phyloP scores from a whole-genome alignment of 2,329 filamentous ascomycete species.

The Fusarium xyrophilum region DNA sequence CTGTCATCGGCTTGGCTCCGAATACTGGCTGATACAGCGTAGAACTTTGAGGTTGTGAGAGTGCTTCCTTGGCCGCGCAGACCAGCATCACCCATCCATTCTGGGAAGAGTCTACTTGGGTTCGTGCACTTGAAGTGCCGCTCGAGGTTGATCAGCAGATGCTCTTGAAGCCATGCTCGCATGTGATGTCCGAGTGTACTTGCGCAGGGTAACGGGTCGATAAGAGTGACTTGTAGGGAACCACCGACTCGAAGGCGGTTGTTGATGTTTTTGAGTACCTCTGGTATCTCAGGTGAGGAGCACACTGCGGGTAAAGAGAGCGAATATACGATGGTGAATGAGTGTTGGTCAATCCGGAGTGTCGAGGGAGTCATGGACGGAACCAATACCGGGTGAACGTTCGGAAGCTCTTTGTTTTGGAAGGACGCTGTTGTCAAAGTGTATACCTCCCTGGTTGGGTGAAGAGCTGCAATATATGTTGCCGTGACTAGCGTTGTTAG shows the following conservation, averaged over 20 bases:
- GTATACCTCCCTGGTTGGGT: conserved; percentile 51
- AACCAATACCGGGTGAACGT: conserved; percentile 50
- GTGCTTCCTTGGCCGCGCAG: conserved; percentile 58
- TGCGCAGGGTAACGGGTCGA: conserved; percentile 67
- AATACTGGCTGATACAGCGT: conserved; percentile 50
- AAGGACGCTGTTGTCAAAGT: conserved; percentile 56
- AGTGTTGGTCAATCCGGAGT: conserved; percentile 49
- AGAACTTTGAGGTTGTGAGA: conserved; percentile 57
- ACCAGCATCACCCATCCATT: conserved; percentile 64
- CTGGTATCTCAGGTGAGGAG: conserved; percentile 62
- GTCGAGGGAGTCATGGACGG: conserved; percentile 48
- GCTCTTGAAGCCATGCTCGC: conserved; percentile 66
- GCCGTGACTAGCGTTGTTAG: conserved; percentile 51
- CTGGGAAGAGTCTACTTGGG: conserved; percentile 64
- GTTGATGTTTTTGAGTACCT: conserved; percentile 63
- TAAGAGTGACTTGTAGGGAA: conserved; percentile 64
- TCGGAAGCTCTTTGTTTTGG: conserved; percentile 47
- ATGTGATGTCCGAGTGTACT: conserved; percentile 64
- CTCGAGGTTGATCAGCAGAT: conserved; percentile 66
- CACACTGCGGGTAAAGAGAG: conserved; percentile 64
- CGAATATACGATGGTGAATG: conserved; percentile 60
- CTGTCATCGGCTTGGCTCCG: conserved; percentile 28
- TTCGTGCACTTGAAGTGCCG: conserved; percentile 64
- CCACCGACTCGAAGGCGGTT: conserved; percentile 63
- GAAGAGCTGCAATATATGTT: conserved; percentile 56